Evolutionary conservation across 345 rosid species (phyloP).

Genomic region (Aquilaria sinensis): DNA sequence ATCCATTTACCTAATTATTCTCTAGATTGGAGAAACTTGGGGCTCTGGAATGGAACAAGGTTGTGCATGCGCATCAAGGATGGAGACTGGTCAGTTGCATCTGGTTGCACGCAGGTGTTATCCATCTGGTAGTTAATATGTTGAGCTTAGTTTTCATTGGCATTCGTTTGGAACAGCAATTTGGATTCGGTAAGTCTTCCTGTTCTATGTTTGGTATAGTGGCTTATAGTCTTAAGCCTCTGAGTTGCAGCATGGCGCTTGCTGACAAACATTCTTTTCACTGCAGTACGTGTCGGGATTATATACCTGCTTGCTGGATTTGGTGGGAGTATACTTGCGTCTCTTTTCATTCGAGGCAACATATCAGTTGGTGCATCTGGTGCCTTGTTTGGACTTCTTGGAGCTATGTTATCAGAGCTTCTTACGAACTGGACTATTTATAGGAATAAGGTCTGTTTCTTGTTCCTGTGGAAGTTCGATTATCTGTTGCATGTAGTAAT

Average conservation of each 20-base stretch:
- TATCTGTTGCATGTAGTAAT: no score
- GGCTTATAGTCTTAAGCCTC: background rate
- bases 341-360: conserved; percentile 50
- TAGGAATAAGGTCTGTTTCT: conserved; percentile 53
- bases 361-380: conserved; percentile 98
- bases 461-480: no score
- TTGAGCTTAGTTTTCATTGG: conserved; percentile 71
- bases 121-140: conserved; percentile 83
- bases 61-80: conserved; percentile 66
- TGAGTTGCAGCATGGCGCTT: background rate
- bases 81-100: conserved; percentile 77
- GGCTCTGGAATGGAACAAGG: conserved; percentile 54
- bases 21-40: conserved; percentile 80
- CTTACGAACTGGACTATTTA: conserved; percentile 91
- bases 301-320: conserved; percentile 67
- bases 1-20: background rate
- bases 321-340: conserved; percentile 67
- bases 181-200: conserved; percentile 60
- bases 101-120: conserved; percentile 91
- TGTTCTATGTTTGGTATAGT: background rate
- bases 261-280: background rate
- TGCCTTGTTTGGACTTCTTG: conserved; percentile 90
- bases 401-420: conserved; percentile 89
- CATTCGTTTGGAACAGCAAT: conserved; percentile 80
- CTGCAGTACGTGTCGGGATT: conserved; percentile 64